These are phyloP conservation scores for Malbranchea zuffiana DNA, from an alignment of 2,329 filamentous ascomycete genomes.

Conservation along the genomic window DNA sequence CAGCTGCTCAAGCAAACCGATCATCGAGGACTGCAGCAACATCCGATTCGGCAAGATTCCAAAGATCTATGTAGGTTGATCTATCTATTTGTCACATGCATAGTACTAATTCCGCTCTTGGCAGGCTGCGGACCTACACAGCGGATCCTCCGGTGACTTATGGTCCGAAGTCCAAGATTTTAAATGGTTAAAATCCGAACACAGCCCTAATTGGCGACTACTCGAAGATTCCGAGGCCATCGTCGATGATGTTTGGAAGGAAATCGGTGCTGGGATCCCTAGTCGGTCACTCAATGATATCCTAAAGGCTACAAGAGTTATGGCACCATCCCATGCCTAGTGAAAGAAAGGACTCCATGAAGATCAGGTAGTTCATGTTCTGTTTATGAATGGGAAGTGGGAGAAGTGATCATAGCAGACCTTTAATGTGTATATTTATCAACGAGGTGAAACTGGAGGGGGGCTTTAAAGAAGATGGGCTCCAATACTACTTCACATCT, in stretches of 20 bases:
- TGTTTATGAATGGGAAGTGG: too few species aligned
- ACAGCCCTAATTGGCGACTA: constrained; percentile 78
- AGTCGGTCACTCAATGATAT: constrained; percentile 55
- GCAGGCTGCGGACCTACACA: constrained; percentile 25
- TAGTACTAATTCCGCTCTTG: background rate
- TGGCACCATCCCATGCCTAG: too few species aligned
- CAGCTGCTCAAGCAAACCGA: constrained; percentile 69
- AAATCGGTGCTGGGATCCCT: constrained; percentile 53
- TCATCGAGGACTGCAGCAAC: constrained; percentile 77
- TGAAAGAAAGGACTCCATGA: too few species aligned
- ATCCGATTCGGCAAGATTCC: constrained; percentile 74
- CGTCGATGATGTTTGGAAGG: constrained; percentile 55
- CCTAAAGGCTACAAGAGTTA: too few species aligned
- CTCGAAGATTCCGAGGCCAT: constrained; percentile 52
- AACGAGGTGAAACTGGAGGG: too few species aligned
- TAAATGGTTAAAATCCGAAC: constrained; percentile 82
- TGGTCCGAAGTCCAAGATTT: constrained; percentile 95
- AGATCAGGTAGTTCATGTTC: too few species aligned
- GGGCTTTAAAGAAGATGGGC: too few species aligned
- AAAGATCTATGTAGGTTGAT: constrained; percentile 50
- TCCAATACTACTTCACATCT: too few species aligned
- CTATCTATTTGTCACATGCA: background rate
- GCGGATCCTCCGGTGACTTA: constrained; percentile 45
- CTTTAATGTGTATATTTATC: too few species aligned
- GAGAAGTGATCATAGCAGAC: too few species aligned